Evolutionary conservation across 2,329 filamentous ascomycete genomes (phyloP).

Genomic region (Endoconidiophora polonica): DNA sequence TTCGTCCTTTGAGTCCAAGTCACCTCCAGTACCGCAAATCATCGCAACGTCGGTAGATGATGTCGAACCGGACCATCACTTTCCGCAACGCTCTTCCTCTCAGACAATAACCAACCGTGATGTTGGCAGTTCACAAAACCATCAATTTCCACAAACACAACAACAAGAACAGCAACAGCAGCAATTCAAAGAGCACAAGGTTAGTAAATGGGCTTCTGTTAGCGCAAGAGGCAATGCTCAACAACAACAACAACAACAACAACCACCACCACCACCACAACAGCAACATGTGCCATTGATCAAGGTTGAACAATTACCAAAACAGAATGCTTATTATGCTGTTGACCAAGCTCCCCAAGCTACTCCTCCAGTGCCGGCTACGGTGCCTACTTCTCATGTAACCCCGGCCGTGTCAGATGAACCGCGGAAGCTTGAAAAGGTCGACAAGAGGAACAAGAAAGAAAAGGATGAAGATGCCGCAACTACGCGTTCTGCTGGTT

Average conservation of each 20-base stretch:
- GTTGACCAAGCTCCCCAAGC: conserved; percentile 26
- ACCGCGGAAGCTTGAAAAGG: conserved; percentile 49
- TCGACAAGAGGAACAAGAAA: conserved; percentile 60
- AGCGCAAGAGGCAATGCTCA: background rate
- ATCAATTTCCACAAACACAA: background rate
- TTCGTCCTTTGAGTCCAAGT: conserved; percentile 12
- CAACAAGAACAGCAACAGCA: conserved; percentile 4
- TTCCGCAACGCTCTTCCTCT: background rate
- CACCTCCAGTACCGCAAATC: conserved; percentile 35
- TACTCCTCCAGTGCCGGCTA: conserved; percentile 31
- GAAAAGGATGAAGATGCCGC: conserved; percentile 45
- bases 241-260: conserved; percentile 10
- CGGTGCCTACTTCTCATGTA: conserved; percentile 39
- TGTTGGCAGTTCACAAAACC: background rate
- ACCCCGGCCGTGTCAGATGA: conserved; percentile 48
- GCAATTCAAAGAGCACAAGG: conserved; percentile 5
- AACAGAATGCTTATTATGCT: conserved; percentile 23
- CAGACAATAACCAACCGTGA: background rate
- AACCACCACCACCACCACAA: conserved; percentile 1
- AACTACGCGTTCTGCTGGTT: conserved; percentile 58
- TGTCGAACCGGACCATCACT: conserved; percentile 12
- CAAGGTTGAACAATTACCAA: background rate
- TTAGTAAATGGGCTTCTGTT: conserved; percentile 4
- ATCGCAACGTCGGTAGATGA: conserved; percentile 43
- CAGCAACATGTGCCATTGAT: background rate